Percentiles rank a stretch among this genome's conserved stretches.
Conservation (phyloP, 345 rosid genomes). For the Eucalyptus victrix region DNA sequence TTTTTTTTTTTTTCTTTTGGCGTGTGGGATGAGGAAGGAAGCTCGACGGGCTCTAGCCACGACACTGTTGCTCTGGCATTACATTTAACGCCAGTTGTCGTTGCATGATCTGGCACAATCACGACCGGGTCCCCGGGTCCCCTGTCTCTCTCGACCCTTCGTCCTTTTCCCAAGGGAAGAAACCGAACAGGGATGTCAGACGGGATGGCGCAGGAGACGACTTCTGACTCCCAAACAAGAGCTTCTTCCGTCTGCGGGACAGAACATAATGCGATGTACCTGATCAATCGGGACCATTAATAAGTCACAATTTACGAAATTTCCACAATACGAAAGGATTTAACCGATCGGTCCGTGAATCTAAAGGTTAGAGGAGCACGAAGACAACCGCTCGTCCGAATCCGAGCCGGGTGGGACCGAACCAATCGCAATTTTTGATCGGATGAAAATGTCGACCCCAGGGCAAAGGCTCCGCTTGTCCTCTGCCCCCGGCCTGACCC, state of each 20-base stretch:
- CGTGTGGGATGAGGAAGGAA: not conserved
- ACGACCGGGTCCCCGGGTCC: not conserved
- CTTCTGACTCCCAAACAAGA: not conserved
- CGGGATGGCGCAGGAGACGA: not conserved
- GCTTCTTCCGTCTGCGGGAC: not conserved
- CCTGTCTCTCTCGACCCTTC: not conserved
- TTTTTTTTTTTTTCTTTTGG: not conserved
- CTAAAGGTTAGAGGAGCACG: not conserved
- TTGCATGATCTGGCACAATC: not conserved
- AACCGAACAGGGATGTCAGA: not conserved
- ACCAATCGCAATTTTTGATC: too few species aligned
- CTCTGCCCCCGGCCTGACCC: slow-evolving; percentile 5
- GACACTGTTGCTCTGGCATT: not conserved
- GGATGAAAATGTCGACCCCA: not conserved
- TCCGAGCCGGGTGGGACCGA: not conserved
- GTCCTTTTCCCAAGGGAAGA: not conserved
- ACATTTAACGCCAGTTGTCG: not conserved
- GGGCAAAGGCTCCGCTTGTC: slow-evolving; percentile 30
- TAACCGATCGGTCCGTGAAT: not conserved
- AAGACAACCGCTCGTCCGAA: not conserved
- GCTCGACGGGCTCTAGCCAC: not conserved
- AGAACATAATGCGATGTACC: not conserved
- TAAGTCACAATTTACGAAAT: too few species aligned
- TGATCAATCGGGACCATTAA: not conserved
- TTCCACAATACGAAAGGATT: too few species aligned